Percentiles rank a stretch among this genome's conserved stretches.
Conservation (phyloP, 1,139 yeast genomes). For the Suhomyces guaymorum region DNA sequence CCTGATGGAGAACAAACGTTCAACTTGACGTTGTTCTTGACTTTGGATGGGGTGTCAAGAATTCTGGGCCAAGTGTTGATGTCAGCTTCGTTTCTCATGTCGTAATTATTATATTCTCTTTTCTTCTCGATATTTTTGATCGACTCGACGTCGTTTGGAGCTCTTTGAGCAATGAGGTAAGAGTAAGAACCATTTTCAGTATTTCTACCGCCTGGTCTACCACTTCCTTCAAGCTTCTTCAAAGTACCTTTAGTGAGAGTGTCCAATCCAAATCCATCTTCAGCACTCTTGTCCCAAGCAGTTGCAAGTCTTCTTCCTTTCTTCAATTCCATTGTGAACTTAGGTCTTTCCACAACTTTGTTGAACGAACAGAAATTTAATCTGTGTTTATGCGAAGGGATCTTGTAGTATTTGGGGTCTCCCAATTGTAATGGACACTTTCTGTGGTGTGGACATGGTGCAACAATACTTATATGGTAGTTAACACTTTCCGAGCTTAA, state of each 20-base stretch:
- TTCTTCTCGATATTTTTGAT: conserved; percentile 37
- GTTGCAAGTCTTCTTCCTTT: conserved; percentile 76
- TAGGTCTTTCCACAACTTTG: conserved; percentile 75
- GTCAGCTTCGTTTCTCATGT: conserved; percentile 25
- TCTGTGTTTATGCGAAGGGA: conserved; percentile 60
- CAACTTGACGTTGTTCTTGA: conserved; percentile 80
- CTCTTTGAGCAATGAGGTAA: conserved; percentile 72
- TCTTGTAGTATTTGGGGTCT: conserved; percentile 65
- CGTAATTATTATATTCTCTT: conserved; percentile 30
- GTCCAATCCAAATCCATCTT: conserved; percentile 53
- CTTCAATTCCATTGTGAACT: conserved; percentile 74
- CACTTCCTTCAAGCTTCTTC: conserved; percentile 49
- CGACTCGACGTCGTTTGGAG: conserved; percentile 36
- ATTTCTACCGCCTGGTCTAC: conserved; percentile 73
- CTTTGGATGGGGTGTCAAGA: conserved; percentile 67
- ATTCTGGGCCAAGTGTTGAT: conserved; percentile 71
- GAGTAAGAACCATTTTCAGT: conserved; percentile 75
- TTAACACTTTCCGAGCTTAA: conserved; percentile 33
- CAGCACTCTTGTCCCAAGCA: conserved; percentile 62
- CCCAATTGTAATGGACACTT: conserved; percentile 83
- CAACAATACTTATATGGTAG: conserved; percentile 64
- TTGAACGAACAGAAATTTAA: conserved; percentile 76
- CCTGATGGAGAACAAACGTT: conserved; percentile 83
- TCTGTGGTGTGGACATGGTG: conserved; percentile 91
- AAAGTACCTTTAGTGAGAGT: conserved; percentile 27